Evolutionary conservation across 2,329 filamentous ascomycete genomes (phyloP), one percentile per base, ranked within the genome.

Genomic region (Malbranchea zuffiana): DNA sequence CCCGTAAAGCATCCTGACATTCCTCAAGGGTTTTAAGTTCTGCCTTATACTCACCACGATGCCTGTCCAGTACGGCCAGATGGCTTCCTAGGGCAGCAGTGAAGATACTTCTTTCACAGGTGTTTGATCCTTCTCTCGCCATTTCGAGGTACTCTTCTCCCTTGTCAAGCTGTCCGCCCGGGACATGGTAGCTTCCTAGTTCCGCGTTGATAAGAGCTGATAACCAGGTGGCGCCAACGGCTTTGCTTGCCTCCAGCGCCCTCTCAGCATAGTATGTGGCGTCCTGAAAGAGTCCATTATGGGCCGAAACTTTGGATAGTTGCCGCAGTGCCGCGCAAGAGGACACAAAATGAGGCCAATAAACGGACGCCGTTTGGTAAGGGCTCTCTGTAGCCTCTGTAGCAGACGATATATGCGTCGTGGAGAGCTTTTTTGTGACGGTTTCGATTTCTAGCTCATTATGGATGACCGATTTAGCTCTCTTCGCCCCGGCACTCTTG

Each of bases 251-350:
- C 50, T 81, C 84, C 37, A 80, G 68, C 0, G 86, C 86, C 49
- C 90, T 82, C 47, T 95, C 81, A 1, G 81, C 79, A 48, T 93
- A 92, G 54, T 87, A 90, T 1, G 88, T 63, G 2, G 88, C 88
- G 55, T 96, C 88, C 42, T 84, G 78, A 45, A 86, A 84, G 60
- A 93, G 73, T 18, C 90, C 90, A 44, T 90, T 74, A 46, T 93
- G 80, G 1, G 81, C 76, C 48, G 87, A 94, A 1, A 93, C 66
- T 3, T 72, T 71, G 0, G 85, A 85, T 3, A 94, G 71, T 40
- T 86, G 78, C 42, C 78, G 61, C 10, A 93, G 65, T 39, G 78
- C 75, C 19, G 74, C 71, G 48, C 86, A 78, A 13, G 95, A 69
- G 1, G 80, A 76, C 18, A 75, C 73, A 5, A 90, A 77, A 13